These are phyloP conservation scores for Ceratopteris richardii DNA, from an alignment of 75 land plant genomes.

Conservation along the genomic window DNA sequence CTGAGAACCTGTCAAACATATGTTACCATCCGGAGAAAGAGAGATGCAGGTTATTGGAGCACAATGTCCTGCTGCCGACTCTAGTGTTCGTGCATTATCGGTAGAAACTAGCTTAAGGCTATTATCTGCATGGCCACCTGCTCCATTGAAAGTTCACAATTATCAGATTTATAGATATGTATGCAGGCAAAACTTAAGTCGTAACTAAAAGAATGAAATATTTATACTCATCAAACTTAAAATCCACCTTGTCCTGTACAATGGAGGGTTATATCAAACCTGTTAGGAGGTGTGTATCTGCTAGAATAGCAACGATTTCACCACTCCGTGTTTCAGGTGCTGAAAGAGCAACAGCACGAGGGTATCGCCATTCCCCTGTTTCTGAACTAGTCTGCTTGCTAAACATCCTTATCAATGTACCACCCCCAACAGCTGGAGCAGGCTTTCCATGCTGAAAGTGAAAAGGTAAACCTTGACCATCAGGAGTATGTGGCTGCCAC, in stretches of 20 bases:
- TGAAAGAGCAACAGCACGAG: conserved; percentile 61
- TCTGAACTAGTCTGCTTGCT: conserved; percentile 43
- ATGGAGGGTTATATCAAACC: conserved; percentile 29
- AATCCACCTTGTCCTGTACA: too few relatives aligned
- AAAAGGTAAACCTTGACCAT: conserved; percentile 91
- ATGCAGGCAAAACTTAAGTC: neutral
- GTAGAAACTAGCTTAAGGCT: conserved; percentile 69
- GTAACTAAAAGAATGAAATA: neutral
- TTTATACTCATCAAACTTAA: neutral
- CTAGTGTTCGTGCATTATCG: conserved; percentile 74
- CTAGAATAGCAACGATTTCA: conserved; percentile 58
- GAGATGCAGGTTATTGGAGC: conserved; percentile 89
- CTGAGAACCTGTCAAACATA: conserved; percentile 82
- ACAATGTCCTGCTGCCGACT: conserved; percentile 75
- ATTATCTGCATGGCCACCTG: conserved; percentile 98
- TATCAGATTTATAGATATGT: neutral
- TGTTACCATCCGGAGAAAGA: conserved; percentile 73
- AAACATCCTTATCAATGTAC: conserved; percentile 83
- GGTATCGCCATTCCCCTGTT: conserved; percentile 60
- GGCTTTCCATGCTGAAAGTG: conserved; percentile 88
- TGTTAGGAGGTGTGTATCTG: conserved; percentile 62
- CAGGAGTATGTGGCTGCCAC: conserved; percentile 99
- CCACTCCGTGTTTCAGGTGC: conserved; percentile 60
- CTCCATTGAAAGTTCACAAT: neutral
- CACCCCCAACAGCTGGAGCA: conserved; percentile 41